These are phyloP conservation scores for Lyophyllum semitale DNA, from an alignment of 768 basidiomycete genomes.

Conservation along the genomic window DNA sequence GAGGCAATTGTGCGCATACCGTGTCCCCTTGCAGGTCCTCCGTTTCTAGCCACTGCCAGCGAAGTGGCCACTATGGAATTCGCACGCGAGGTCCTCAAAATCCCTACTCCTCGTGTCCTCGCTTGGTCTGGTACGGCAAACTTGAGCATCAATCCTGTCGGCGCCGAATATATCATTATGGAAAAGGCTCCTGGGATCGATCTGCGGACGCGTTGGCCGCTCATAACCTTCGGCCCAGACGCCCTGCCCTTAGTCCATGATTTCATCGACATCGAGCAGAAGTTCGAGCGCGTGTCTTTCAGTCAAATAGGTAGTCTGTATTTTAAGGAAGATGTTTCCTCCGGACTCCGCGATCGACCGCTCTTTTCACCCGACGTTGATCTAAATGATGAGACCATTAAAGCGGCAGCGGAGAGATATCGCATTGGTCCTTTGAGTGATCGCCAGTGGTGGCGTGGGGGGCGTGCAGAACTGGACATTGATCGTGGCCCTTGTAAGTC, in stretches of 20 bases:
- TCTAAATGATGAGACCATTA: not conserved
- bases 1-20: constrained; percentile 21
- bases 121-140: constrained; percentile 27
- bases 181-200: constrained; percentile 27
- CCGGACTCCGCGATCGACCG: constrained; percentile 12
- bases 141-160: constrained; percentile 20
- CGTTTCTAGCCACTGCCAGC: constrained; percentile 31
- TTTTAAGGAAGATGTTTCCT: constrained; percentile 29
- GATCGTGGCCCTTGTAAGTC: constrained; percentile 35
- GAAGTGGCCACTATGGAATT: constrained; percentile 39
- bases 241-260: constrained; percentile 15
- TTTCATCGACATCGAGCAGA: constrained; percentile 22
- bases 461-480: constrained; percentile 21
- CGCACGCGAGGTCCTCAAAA: constrained; percentile 21
- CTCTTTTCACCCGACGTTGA: constrained; percentile 7
- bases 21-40: constrained; percentile 25
- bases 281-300: constrained; percentile 22
- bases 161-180: constrained; percentile 36
- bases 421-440: constrained; percentile 30
- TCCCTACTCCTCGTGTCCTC: constrained; percentile 30
- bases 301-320: constrained; percentile 35
- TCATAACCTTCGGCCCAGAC: constrained; percentile 2
- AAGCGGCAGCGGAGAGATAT: constrained; percentile 21
- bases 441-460: constrained; percentile 26
- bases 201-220: constrained; percentile 17